Base-by-base conservation (phyloP, 1,284 basidiomycete genomes). In the Kwoniella shivajii region DNA sequence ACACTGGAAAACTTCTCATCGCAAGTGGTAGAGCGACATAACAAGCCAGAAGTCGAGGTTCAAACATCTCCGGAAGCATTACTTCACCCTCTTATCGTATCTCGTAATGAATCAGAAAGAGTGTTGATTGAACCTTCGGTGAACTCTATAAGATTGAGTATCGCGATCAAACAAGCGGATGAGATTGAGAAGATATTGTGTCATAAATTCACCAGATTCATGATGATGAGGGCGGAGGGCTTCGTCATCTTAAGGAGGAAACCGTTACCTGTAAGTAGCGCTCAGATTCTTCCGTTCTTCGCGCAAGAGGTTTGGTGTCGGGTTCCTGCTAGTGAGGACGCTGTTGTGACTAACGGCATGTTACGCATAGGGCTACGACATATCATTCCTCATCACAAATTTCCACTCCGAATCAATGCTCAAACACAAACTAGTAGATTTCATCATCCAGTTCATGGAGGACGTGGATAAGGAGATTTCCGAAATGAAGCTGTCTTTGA, bases 391-490 rank as follows among this genome's bases (percentile, higher is more conserved):
- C 63, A 96, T 99, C 75, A 98, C 96, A 56, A 98, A 98, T 79
- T 88, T 88, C 61, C 93, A 99, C 76, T 86, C 92, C 24, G 95
- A 99, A 76, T 90, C 90, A 2, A 96, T 99, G 93, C 82, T 98
- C 67, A 99, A 99, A 81, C 94, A 99, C 80, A 99, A 98, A 82
- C 88, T 99, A 54, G 96, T 99, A 42, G 96, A 99, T 80, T 99
- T 99, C 80, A 96, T 99, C 79, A 97, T 98, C 66, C 92, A 99
- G 88, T 97, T 98, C 76, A 98, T 98, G 94, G 93, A 98, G 74
- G 93, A 98, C 69, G 93, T 98, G 30, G 81, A 82, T 72, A 80
- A 81, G 71, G 82, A 83, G 69, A 82, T 83, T 54, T 80, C 78
- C n/a, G 83, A 84, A 67, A 84, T 84, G 79, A 84, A 84, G 68